Base-by-base conservation (phyloP, 441 rosid genomes). In the Euphorbia schlechtendalii region DNA sequence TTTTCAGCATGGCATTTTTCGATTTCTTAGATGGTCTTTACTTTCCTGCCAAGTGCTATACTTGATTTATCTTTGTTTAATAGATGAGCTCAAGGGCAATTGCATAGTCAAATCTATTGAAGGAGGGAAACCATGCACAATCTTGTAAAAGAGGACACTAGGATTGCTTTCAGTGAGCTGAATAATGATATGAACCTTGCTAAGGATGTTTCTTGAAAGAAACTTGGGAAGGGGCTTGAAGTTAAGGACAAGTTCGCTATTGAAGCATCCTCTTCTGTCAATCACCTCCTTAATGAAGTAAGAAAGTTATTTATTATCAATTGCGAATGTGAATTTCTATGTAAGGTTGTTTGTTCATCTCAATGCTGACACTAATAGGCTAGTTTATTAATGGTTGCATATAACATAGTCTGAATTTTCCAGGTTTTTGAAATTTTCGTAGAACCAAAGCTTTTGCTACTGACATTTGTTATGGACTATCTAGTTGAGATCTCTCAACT, bases 51-150 rank as follows among this genome's bases (percentile, higher is more conserved):
- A n/a, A n/a, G n/a, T n/a, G n/a, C n/a, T n/a, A n/a, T n/a, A n/a
- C n/a, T n/a, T n/a, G n/a, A n/a, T n/a, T n/a, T n/a, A n/a, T n/a
- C n/a, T n/a, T n/a, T n/a, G n/a, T n/a, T n/a, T n/a, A n/a, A n/a
- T n/a, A n/a, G n/a, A n/a, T n/a, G n/a, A n/a, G n/a, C n/a, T n/a
- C n/a, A n/a, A n/a, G n/a, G n/a, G n/a, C n/a, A n/a, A n/a, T n/a
- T n/a, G n/a, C n/a, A n/a, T n/a, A n/a, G n/a, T n/a, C n/a, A n/a
- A n/a, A n/a, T n/a, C n/a, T n/a, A n/a, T 32, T 93, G 97, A 97
- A 83, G 90, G 83, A 84, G 95, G 74, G 96, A 86, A 86, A 93
- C 89, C 58, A 93, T 93, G 97, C 92, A 88, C 74, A 90, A 90
- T 76, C 97, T 93, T 66, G 99, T 93, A 51, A 79, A 84, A 78